These are phyloP conservation scores for Cucumis sativus DNA, from an alignment of 306 rosid species.

Conservation along the genomic window Cucumber_9930_V3 NC_026655.2:18678001-18678500, in stretches of 20 bases:
- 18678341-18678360: constrained; percentile 75
- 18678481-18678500: neutral
- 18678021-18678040: neutral
- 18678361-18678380: constrained; percentile 50
- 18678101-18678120: constrained; percentile 98
- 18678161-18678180: constrained; percentile 76
- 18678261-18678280: constrained; percentile 7
- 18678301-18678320: constrained; percentile 86
- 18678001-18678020: no score
- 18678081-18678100: constrained; percentile 67
- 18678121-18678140: constrained; percentile 99
- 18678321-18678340: constrained; percentile 95
- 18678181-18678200: constrained; percentile 52
- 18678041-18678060: no score
- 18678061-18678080: constrained; percentile 46
- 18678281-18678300: constrained; percentile 91
- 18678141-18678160: constrained; percentile 80
- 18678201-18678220: neutral
- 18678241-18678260: neutral
- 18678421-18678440: neutral
- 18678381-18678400: constrained; percentile 81
- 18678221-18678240: neutral
- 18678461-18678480: neutral
- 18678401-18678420: constrained; percentile 43
- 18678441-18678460: neutral